These are phyloP conservation scores for Elsinoe batatas DNA, from an alignment of 2,329 filamentous ascomycete species.

Conservation along the genomic window DNA sequence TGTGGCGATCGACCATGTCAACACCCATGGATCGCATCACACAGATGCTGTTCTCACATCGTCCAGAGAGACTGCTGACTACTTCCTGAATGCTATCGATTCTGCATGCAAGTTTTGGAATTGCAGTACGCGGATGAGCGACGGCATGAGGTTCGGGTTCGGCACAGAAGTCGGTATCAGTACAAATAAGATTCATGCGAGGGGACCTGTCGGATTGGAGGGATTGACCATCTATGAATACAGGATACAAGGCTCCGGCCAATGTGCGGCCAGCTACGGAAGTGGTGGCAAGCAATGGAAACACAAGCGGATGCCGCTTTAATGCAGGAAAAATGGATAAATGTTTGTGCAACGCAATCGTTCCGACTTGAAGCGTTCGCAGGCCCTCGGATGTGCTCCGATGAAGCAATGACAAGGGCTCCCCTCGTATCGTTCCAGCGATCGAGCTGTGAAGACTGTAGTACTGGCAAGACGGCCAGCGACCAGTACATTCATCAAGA, in stretches of 20 bases:
- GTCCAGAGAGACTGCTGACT: slow-evolving; percentile 56
- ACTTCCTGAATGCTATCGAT: slow-evolving; percentile 78
- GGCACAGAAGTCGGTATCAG: slow-evolving; percentile 97
- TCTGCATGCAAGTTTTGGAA: slow-evolving; percentile 96
- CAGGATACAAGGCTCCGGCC: slow-evolving; percentile 72
- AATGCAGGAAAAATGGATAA: background rate
- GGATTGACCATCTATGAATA: slow-evolving; percentile 98
- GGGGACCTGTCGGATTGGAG: slow-evolving; percentile 87
- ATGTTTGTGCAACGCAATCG: background rate
- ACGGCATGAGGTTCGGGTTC: slow-evolving; percentile 95
- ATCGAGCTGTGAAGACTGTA: background rate
- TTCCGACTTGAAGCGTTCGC: background rate
- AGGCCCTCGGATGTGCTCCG: background rate
- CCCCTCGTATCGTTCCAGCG: too few species aligned
- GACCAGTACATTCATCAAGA: background rate
- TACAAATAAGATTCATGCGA: slow-evolving; percentile 95
- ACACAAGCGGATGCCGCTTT: slow-evolving; percentile 41
- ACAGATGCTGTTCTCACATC: slow-evolving; percentile 83
- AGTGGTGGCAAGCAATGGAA: slow-evolving; percentile 46
- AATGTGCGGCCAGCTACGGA: slow-evolving; percentile 67
- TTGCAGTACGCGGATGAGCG: slow-evolving; percentile 83
- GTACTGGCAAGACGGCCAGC: background rate
- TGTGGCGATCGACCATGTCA: slow-evolving; percentile 79
- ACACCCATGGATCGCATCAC: slow-evolving; percentile 83
- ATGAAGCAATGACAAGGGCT: background rate